phyloP scores from a whole-genome alignment of 768 basidiomycete species.

The Rhodosporidiobolus sp. region DNA sequence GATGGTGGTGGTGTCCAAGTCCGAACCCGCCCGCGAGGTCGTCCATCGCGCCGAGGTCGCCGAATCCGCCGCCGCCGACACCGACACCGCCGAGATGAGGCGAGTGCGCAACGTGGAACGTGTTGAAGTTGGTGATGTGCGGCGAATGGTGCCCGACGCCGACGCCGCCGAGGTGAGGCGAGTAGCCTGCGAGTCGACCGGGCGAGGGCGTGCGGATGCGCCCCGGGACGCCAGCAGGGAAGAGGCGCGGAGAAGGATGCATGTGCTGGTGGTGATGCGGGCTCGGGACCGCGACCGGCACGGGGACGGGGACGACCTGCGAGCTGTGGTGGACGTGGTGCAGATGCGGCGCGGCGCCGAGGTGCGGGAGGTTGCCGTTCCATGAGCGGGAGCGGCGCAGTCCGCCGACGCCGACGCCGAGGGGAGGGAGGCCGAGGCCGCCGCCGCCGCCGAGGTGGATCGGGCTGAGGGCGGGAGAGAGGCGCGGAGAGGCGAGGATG shows the following conservation, averaged over 20 bases:
- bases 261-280: not conserved
- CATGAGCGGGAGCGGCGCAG: slow-evolving; percentile 16
- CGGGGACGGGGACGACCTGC: not conserved
- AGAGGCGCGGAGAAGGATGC: not conserved
- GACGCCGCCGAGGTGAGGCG: not conserved
- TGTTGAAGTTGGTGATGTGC: slow-evolving; percentile 29
- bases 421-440: not conserved
- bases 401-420: not conserved
- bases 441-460: not conserved
- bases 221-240: not conserved
- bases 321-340: not conserved
- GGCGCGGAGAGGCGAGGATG: slow-evolving; percentile 13
- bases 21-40: too few species aligned
- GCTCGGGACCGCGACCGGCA: not conserved
- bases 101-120: slow-evolving; percentile 18
- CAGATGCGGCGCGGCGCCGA: not conserved
- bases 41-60: slow-evolving; percentile 6
- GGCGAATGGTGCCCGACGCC: slow-evolving; percentile 2
- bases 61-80: not conserved
- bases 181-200: not conserved
- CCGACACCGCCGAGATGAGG: not conserved
- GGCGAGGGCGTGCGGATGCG: not conserved
- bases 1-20: too few species aligned
- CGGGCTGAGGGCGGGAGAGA: not conserved
- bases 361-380: not conserved